Base-by-base conservation (phyloP, 805 yeast genomes). In the Cyberlindnera japonica region DNA sequence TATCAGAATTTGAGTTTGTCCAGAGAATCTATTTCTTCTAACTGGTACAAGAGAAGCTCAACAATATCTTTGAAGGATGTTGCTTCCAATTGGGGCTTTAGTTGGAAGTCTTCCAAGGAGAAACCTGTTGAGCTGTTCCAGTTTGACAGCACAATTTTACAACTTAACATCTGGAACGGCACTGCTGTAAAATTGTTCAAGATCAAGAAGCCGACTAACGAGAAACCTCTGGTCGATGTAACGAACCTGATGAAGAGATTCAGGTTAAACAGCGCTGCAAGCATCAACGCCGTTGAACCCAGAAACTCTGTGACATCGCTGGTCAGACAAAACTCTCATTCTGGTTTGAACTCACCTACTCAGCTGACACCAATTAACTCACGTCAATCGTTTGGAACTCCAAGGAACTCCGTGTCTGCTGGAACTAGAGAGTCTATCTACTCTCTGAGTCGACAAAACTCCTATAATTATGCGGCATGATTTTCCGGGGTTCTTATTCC, bases 221-320 rank as follows among this genome's bases (percentile, higher is more conserved):
- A 59, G 28, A 69, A 64, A 19, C 73, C 77, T 6, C 54, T 68
- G 12, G 54, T 66, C 18, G 71, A 68, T 43, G 61, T 68, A 58
- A 61, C 65, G 5, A 66, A 67, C 9, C 58, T 69, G 35, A 50
- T 69, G 52, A 65, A 57, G 36, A 59, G 62, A 38, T 59, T 68
- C 23, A 61, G 65, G 42, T 49, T 68, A 33, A 57, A 59, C 35
- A 58, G 59, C 37, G 44, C 53, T 4, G 38, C 62, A 12, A 55
- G 61, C 34, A 18, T 48, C 11, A 43, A 28, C 19, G 45, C 57
- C 4, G 16, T 47, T 1, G 54, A 54, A 16, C 47, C 53, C 21
- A 46, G 39, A 33, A 40, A 35, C 6, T 45, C 48, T 9, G 30
- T 27, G 6, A 18, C 19, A 17, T 27, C 30, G 7, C 18, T 27